Evolutionary conservation across 257 asterid genomes (phyloP).

Genomic region (Nicotiana obtusifolia): DNA sequence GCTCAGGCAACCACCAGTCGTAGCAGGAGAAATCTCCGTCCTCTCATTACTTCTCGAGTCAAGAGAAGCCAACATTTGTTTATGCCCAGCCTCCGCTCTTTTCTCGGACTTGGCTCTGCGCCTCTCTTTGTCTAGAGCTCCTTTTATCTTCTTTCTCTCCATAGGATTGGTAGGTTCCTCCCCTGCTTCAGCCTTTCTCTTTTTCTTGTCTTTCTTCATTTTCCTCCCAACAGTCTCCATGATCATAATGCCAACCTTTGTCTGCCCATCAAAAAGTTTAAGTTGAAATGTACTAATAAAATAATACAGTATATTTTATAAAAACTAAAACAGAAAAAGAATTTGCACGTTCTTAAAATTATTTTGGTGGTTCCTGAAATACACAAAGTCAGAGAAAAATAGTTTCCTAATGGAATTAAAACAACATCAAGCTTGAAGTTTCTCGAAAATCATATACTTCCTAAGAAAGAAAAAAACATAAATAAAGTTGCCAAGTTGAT

Average conservation of each 20-base stretch:
- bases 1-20: slow-evolving; percentile 49
- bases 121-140: slow-evolving; percentile 45
- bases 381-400: neutral
- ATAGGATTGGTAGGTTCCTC: slow-evolving; percentile 38
- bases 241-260: neutral
- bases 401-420: neutral
- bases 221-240: slow-evolving; percentile 34
- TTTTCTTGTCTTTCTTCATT: slow-evolving; percentile 31
- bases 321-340: neutral
- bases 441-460: too few species aligned
- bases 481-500: too few species aligned
- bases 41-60: slow-evolving; percentile 12
- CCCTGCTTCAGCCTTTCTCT: slow-evolving; percentile 20
- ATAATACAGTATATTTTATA: too few species aligned
- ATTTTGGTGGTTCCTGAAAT: too few species aligned
- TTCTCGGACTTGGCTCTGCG: slow-evolving; percentile 25
- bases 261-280: neutral
- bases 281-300: neutral
- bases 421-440: neutral
- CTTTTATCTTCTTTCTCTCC: slow-evolving; percentile 60
- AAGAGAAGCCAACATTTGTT: slow-evolving; percentile 21
- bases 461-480: too few species aligned
- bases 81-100: slow-evolving; percentile 13
- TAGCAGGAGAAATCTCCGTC: slow-evolving; percentile 22
- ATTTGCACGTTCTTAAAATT: neutral